phyloP scores from a whole-genome alignment of 73 alveolate genomes.

The Urostyla sp. region DNA sequence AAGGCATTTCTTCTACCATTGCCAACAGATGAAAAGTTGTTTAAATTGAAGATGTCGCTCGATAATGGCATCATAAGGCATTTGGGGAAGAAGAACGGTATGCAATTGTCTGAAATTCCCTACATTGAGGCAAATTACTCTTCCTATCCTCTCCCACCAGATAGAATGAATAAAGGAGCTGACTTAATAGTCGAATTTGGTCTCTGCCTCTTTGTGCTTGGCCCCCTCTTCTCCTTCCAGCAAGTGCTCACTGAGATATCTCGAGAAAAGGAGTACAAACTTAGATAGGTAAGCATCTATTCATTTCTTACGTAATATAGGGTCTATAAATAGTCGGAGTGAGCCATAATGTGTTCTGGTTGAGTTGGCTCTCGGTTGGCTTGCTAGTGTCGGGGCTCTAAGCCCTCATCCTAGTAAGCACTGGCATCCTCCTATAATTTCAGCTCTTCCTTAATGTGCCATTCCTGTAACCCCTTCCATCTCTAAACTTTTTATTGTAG shows the following conservation, averaged over 20 bases:
- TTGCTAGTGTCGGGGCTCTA: slow-evolving; percentile 36
- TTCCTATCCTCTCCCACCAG: slow-evolving; percentile 74
- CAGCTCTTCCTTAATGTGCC: slow-evolving; percentile 77
- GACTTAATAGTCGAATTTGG: slow-evolving; percentile 82
- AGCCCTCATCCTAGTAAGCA: slow-evolving; percentile 42
- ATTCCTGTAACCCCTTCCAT: slow-evolving; percentile 7
- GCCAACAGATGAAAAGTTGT: slow-evolving; percentile 72
- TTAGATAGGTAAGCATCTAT: slow-evolving; percentile 68
- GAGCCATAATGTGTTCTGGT: slow-evolving; percentile 67
- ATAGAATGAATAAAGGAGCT: slow-evolving; percentile 63
- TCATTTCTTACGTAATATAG: slow-evolving; percentile 12
- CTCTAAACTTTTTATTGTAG: background rate
- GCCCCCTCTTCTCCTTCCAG: slow-evolving; percentile 72
- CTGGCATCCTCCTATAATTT: slow-evolving; percentile 52
- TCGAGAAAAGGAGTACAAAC: slow-evolving; percentile 80
- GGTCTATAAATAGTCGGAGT: slow-evolving; percentile 74
- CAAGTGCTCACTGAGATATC: slow-evolving; percentile 77
- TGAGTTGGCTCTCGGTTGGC: slow-evolving; percentile 71
- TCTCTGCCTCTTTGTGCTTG: slow-evolving; percentile 78
- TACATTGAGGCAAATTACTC: slow-evolving; percentile 54
- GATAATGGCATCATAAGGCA: slow-evolving; percentile 81
- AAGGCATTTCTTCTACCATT: slow-evolving; percentile 67
- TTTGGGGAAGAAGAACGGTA: slow-evolving; percentile 41
- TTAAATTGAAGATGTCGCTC: slow-evolving; percentile 68
- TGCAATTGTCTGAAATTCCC: background rate